Conservation (phyloP, 192 early-diverging fungal genomes). For the Dispira parvispora region DNA sequence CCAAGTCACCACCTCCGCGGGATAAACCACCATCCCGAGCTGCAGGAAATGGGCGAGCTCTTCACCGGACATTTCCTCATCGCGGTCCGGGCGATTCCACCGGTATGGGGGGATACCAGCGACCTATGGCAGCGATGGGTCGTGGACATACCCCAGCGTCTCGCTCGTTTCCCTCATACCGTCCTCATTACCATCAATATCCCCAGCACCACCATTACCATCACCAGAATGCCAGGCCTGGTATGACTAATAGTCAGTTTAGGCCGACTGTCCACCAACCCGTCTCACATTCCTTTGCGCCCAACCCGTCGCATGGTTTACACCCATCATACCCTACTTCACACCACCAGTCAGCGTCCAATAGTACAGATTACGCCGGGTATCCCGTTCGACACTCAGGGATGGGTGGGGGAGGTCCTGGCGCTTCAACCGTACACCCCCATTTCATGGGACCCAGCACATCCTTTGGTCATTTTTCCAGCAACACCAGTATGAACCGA, state of each 20-base stretch:
- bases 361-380: neutral
- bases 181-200: neutral
- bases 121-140: too few relatives aligned
- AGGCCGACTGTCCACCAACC: neutral
- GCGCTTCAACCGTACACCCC: neutral
- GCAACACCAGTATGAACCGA: neutral
- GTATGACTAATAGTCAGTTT: neutral
- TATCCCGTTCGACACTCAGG: neutral
- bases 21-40: slow-evolving; percentile 10
- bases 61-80: too few relatives aligned
- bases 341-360: neutral
- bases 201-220: neutral
- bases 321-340: neutral
- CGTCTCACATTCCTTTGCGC: neutral
- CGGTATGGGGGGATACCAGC: too few relatives aligned
- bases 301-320: neutral
- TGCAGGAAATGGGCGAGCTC: too few relatives aligned
- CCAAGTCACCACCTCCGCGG: slow-evolving; percentile 33
- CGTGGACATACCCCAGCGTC: neutral
- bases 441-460: neutral
- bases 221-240: neutral
- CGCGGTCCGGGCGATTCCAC: too few relatives aligned
- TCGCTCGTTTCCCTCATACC: neutral
- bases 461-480: neutral
- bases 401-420: slow-evolving; percentile 6